phyloP scores from a whole-genome alignment of 129 eudicot genomes.

The Arctium minus region DNA sequence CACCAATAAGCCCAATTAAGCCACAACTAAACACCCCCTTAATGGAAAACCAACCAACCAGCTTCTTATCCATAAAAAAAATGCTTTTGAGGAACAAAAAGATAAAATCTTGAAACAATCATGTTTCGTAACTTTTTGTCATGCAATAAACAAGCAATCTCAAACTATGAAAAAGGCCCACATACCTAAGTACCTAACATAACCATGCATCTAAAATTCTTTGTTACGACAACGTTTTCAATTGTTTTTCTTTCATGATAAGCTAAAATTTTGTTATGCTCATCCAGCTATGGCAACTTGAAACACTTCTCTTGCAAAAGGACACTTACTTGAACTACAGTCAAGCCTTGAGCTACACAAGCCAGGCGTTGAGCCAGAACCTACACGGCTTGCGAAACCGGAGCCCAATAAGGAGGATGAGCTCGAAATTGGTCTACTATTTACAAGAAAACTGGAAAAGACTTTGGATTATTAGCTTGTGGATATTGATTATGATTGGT shows the following conservation, averaged over 20 bases:
- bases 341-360: conserved; percentile 97
- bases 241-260: not conserved
- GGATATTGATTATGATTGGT: conserved; percentile 77
- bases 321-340: conserved; percentile 97
- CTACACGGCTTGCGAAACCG: conserved; percentile 69
- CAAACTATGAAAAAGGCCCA: not conserved
- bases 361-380: conserved; percentile 97
- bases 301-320: conserved; percentile 92
- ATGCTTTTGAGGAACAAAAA: not conserved
- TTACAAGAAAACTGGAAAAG: conserved; percentile 88
- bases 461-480: conserved; percentile 71
- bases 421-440: conserved; percentile 57
- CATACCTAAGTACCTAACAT: not conserved
- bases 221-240: not conserved
- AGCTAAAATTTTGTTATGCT: conserved; percentile 8
- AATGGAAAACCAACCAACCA: no score
- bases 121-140: no score
- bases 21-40: no score
- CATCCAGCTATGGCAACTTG: conserved; percentile 97
- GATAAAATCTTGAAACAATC: not conserved
- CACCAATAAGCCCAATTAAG: no score
- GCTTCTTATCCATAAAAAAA: not conserved
- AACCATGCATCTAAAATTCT: not conserved
- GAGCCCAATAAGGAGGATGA: conserved; percentile 53
- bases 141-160: not conserved